These are phyloP conservation scores for Hyphodiscus sp. DNA, from an alignment of 2,329 filamentous ascomycete species.

Conservation along the genomic window DNA sequence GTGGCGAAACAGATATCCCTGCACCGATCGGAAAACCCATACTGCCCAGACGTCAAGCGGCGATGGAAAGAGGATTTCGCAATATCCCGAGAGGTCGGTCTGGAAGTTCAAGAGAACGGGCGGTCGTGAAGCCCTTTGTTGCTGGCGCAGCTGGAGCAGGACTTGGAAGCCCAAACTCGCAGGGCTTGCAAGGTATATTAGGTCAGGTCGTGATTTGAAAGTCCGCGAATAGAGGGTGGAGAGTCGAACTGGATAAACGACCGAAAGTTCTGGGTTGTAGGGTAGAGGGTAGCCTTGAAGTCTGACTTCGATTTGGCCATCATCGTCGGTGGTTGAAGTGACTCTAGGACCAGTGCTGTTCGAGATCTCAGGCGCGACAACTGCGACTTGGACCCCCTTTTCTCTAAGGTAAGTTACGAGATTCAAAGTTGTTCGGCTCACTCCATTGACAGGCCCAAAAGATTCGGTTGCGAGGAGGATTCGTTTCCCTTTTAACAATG, in stretches of 20 bases:
- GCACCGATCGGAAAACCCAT: slow-evolving; percentile 54
- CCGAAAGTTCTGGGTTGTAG: slow-evolving; percentile 64
- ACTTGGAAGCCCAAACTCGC: slow-evolving; percentile 66
- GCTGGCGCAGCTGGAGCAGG: slow-evolving; percentile 60
- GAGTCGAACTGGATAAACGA: slow-evolving; percentile 63
- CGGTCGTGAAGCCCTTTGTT: slow-evolving; percentile 46
- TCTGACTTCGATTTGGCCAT: slow-evolving; percentile 44
- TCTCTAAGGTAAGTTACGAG: slow-evolving; percentile 59
- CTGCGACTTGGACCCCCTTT: slow-evolving; percentile 58
- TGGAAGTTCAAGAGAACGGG: slow-evolving; percentile 64
- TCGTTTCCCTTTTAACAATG: slow-evolving; percentile 49
- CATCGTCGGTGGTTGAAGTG: slow-evolving; percentile 20
- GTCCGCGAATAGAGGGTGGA: slow-evolving; percentile 53
- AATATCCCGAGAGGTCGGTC: slow-evolving; percentile 64
- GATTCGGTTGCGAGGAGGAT: slow-evolving; percentile 65
- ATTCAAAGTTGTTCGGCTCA: slow-evolving; percentile 63
- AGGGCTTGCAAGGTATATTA: slow-evolving; percentile 64
- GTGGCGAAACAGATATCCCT: slow-evolving; percentile 61
- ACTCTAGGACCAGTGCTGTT: slow-evolving; percentile 36
- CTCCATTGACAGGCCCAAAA: slow-evolving; percentile 67
- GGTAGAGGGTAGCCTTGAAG: slow-evolving; percentile 60
- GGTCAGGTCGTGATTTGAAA: slow-evolving; percentile 52
- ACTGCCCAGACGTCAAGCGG: slow-evolving; percentile 56
- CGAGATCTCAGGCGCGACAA: slow-evolving; percentile 52
- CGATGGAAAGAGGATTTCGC: slow-evolving; percentile 59